Base-by-base conservation (phyloP, 805 yeast genomes). In the Saccharomycopsis guyanensis region DNA sequence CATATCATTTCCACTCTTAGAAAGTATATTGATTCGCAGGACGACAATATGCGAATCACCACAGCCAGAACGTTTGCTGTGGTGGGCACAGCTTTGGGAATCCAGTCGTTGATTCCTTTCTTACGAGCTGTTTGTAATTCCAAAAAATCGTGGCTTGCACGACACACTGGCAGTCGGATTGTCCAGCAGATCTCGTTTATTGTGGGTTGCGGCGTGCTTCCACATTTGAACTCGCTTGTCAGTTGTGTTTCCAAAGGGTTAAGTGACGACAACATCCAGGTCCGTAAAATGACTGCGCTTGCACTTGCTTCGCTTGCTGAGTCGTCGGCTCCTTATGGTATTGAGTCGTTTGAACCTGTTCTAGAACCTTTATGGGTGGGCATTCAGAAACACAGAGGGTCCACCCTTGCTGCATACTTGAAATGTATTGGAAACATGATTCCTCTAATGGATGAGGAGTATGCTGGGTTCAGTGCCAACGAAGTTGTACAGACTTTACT, bases 371-470 rank as follows among this genome's bases (percentile, higher is more conserved):
- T 86, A 4, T 88, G 96, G 95, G 63, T 67, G 8, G 96, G 95
- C 3, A 73, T 86, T 20, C 72, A 78, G 39, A 72, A 72, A 34
- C 93, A 85, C 52, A 69, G 95, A 51, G 97, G 97, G 3, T 76
- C 78, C 55, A 71, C 80, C 0, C 68, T 88, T 42, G 83, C 95
- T 0, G 78, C 86, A 2, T 86, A 83, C 57, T 59, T 91, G 51
- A 78, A 76, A 57, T 84, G 94, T 43, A 68, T 89, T 20, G 96
- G 95, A 0, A 75, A 77, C 23, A 69, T 89, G 3, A 78, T 89
- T 3, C 95, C 97, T 0, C 65, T 91, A 43, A 87, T 91, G 96
- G 83, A 79, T 47, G 78, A 79, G 15, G 96, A 87, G 51, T 81
- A 84, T 59, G 80, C 88, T 1, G 76, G 78, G 45, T 84, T 78